Evolutionary conservation across 345 rosid genomes (phyloP), one percentile per base, ranked within the genome.

Genomic region (Physaria fendleri): DNA sequence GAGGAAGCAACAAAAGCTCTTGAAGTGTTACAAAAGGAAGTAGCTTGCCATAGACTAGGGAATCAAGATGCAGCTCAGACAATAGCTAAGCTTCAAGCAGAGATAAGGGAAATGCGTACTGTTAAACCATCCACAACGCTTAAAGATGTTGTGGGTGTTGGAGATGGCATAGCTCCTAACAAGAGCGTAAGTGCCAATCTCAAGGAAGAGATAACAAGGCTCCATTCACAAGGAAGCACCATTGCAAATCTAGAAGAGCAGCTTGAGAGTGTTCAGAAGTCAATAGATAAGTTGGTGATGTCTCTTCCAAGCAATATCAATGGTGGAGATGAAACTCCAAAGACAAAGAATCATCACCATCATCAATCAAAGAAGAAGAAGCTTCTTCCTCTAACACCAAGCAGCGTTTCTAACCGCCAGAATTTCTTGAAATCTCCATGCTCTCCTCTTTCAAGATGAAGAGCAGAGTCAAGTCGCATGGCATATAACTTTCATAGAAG

Each of bases 21-120:
- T 15, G 97, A 90, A 74, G 99, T 94, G 25, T 79, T 94, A 23
- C 99, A 94, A 61, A 94, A 94, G 75, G 99, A 94, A 71, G 97
- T 90, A 38, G 85, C 99, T 65, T 87, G 95, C 66, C 97, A 94
- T 67, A 82, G 96, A 74, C 78, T 87, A 62, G 97, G 97, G 42
- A 94, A 94, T 66, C 99, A 94, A 79, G 96, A 94, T 81, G 99
- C 99, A 68, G 99, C 99, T 2, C 96, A 94, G 78, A 94, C 99
- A 17, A 80, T 94, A 35, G 97, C 97, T 12, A 94, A 85, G 79
- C 79, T 94, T 65, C 99, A 90, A 69, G 95, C 90, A 64, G 99
- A 94, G 75, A 94, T 94, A 65, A 77, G 85, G 74, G 99, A 80
- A 54, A 90, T 94, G 96, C 84, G 85, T 46, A 62, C 93, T 40